These are phyloP conservation scores for Cudoniella acicularis DNA, from an alignment of 495 filamentous ascomycete genomes.

Conservation along the genomic window DNA sequence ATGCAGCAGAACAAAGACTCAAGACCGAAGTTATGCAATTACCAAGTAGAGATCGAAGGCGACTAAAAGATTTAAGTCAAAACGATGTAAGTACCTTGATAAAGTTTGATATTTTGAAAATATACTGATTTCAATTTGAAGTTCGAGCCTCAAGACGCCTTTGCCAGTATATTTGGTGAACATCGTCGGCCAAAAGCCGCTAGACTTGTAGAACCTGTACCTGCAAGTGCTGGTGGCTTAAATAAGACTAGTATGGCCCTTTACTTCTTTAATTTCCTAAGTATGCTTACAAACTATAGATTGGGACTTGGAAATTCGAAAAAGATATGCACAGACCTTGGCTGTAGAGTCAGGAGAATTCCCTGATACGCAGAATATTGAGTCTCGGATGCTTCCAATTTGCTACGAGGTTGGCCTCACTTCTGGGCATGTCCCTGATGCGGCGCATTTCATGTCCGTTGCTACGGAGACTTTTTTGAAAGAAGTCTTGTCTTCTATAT, in stretches of 20 bases:
- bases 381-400: conserved; percentile 85
- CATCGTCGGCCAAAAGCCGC: conserved; percentile 66
- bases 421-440: conserved; percentile 65
- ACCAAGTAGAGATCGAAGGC: conserved; percentile 75
- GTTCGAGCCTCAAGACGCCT: conserved; percentile 63
- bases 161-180: conserved; percentile 62
- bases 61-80: conserved; percentile 71
- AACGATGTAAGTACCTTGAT: conserved; percentile 42
- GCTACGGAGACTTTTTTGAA: conserved; percentile 92
- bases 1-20: conserved; percentile 84
- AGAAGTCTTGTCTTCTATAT: conserved; percentile 74
- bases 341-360: conserved; percentile 91
- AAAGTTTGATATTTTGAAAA: not conserved
- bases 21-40: conserved; percentile 96
- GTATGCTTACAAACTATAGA: conserved; percentile 43
- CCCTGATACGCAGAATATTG: conserved; percentile 73
- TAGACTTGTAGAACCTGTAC: conserved; percentile 55
- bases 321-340: conserved; percentile 83
- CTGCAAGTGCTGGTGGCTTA: conserved; percentile 73
- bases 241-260: conserved; percentile 78
- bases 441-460: conserved; percentile 81
- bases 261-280: not conserved
- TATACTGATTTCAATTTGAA: conserved; percentile 26
- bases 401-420: conserved; percentile 88
- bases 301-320: conserved; percentile 88